Percentiles rank a stretch among this genome's conserved stretches.
phyloP scores from a whole-genome alignment of 176 grass and related monocot species.

The Cenchrus fungigraminus region DNA sequence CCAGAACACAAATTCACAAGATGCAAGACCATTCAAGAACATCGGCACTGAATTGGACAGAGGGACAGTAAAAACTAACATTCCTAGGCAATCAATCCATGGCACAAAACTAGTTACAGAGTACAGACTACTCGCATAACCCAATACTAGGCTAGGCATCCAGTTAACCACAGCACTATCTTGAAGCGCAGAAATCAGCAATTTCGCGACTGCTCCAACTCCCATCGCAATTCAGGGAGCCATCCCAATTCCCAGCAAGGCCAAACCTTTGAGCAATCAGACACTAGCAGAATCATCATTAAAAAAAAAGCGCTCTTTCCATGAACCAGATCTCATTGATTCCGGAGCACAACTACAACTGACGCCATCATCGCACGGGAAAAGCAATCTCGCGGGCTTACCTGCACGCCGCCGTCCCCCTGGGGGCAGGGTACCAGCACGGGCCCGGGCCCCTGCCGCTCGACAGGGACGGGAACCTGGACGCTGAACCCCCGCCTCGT shows the following conservation, averaged over 20 bases:
- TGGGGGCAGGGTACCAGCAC: constrained; percentile 49
- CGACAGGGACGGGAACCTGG: constrained; percentile 57
- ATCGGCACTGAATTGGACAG: not conserved
- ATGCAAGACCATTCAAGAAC: not conserved
- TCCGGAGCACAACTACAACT: constrained; percentile 13
- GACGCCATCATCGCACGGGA: not conserved
- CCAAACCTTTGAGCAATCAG: constrained; percentile 1
- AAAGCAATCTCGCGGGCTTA: constrained; percentile 18
- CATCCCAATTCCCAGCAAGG: not conserved
- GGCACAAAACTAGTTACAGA: not conserved
- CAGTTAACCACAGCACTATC: not conserved
- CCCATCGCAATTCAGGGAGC: constrained; percentile 8
- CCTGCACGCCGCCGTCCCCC: constrained; percentile 66
- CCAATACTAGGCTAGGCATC: not conserved
- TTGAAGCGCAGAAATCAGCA: not conserved
- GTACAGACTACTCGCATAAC: not conserved
- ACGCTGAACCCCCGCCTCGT: constrained; percentile 56
- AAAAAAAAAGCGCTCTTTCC: not conserved
- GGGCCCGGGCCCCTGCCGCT: constrained; percentile 42
- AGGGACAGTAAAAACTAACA: not conserved
- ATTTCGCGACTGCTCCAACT: not conserved
- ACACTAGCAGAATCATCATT: not conserved
- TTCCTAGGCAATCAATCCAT: not conserved
- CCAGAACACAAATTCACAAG: not conserved
- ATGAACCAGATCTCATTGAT: constrained; percentile 39